Evolutionary conservation across 306 rosid species (phyloP).

Genomic region (Pterocarpus macrocarpus): DNA sequence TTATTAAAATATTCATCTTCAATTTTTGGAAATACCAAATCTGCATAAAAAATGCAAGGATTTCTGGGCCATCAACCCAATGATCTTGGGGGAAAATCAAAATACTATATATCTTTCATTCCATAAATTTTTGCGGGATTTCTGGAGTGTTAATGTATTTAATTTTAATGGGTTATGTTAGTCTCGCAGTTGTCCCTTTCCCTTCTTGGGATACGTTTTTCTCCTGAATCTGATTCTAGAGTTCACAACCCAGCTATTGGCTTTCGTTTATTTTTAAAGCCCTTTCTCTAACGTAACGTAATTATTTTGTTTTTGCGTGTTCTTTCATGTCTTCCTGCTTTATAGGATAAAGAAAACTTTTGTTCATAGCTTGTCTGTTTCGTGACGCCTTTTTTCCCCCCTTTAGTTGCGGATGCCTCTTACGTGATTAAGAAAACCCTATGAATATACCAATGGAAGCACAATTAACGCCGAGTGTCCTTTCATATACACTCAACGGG

Average conservation of each 20-base stretch:
- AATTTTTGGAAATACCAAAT: not conserved
- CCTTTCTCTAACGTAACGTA: constrained; percentile 3
- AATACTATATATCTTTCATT: constrained; percentile 5
- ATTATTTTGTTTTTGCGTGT: constrained; percentile 37
- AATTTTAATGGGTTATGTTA: constrained; percentile 29
- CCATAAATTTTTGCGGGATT: constrained; percentile 53
- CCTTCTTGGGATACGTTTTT: constrained; percentile 23
- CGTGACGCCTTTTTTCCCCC: not conserved
- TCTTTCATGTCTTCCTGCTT: constrained; percentile 21
- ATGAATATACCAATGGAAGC: constrained; percentile 34
- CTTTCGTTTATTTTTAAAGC: not conserved
- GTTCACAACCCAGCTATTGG: constrained; percentile 23
- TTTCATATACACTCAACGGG: constrained; percentile 16
- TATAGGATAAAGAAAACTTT: constrained; percentile 32
- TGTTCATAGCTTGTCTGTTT: constrained; percentile 39
- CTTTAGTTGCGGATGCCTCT: constrained; percentile 18
- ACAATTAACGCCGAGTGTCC: constrained; percentile 34
- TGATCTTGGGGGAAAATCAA: not conserved
- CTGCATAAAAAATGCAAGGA: not conserved
- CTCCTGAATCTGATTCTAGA: constrained; percentile 44
- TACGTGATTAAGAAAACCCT: constrained; percentile 6
- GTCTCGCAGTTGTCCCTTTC: constrained; percentile 40
- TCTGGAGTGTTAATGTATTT: constrained; percentile 44
- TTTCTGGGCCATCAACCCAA: not conserved
- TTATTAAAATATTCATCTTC: not conserved